These are phyloP conservation scores for Mortierella sp. DNA, from an alignment of 371 early-diverging fungal genomes.

Conservation along the genomic window DNA sequence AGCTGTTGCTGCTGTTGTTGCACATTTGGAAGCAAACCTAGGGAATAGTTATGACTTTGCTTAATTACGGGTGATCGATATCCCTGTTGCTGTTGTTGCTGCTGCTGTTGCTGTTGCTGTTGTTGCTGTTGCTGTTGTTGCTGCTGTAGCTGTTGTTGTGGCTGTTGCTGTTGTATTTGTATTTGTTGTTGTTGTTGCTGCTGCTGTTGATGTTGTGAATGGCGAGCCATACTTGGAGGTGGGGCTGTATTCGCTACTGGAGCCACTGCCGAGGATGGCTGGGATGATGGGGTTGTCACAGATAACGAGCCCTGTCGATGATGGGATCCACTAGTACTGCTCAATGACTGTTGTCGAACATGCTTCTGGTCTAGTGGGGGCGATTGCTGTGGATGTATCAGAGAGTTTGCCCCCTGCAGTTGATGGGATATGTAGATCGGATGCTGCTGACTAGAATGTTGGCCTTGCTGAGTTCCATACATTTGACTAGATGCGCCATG, in stretches of 20 bases:
- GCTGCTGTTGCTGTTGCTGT: not conserved
- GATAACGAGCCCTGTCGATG: slow-evolving; percentile 5
- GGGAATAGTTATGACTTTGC: slow-evolving; percentile 19
- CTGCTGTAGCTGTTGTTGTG: not conserved
- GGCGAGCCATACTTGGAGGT: not conserved
- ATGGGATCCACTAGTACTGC: not conserved
- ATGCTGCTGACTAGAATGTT: not conserved
- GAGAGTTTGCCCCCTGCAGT: slow-evolving; percentile 1
- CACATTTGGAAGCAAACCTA: slow-evolving; percentile 7
- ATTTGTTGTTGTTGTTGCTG: slow-evolving; percentile 2
- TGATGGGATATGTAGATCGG: not conserved
- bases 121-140: slow-evolving; percentile 5
- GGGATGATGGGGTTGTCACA: not conserved
- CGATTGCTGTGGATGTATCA: not conserved
- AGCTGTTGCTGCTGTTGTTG: slow-evolving; percentile 16
- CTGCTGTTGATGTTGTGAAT: slow-evolving; percentile 20
- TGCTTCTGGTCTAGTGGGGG: not conserved
- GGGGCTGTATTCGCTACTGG: not conserved
- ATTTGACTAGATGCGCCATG: not conserved
- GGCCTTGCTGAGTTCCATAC: slow-evolving; percentile 10
- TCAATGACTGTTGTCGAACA: slow-evolving; percentile 5
- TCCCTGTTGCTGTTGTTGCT: slow-evolving; percentile 26
- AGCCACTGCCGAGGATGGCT: not conserved
- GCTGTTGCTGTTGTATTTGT: slow-evolving; percentile 16
- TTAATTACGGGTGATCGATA: slow-evolving; percentile 17